Base-by-base conservation (phyloP, 2,329 filamentous ascomycete species). In the Diaporthe ampelina region DNA sequence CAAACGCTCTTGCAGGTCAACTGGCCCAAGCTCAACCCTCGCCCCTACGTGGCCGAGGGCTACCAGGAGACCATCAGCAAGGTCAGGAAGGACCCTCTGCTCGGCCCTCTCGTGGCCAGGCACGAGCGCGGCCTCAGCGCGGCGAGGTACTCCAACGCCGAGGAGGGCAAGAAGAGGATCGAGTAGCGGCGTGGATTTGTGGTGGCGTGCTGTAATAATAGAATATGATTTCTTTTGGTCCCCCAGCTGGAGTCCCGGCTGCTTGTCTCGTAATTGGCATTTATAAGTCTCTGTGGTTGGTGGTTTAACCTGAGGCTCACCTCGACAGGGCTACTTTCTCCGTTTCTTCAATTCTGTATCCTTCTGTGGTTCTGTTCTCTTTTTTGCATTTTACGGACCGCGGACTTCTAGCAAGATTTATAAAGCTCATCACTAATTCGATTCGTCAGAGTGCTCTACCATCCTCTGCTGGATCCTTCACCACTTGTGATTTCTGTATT, bases 151-250 rank as follows among this genome's bases (percentile, higher is more conserved):
- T 89, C 94, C 43, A 97, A 93, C 78, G 91, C 97, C 72, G 97
- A 99, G 83, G 97, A 99, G 85, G 97, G 97, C 70, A 99, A 99
- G 90, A 99, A 98, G 90, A 94, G 97, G 82, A 97, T 97, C 81
- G 97, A 99, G 82, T 95, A 90, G 78, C 76, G 3, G 7, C 10
- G 50, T 11, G 45, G 45, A 9, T n/a, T 48, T 48, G 29, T 24
- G 43, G 43, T 9, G 35, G 54, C 35, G 52, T 63, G 21, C 13
- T 74, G 67, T 65, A 67, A 57, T 43, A 74, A 58, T 74, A 74
- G 58, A 50, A 7, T 57, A 63, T 35, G 56, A 43, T 17, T 43
- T 59, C 57, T 19, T 68, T 69, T 52, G 4, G 50, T n/a, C 6
- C 26, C 61, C 11, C 29, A 24, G 10, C 32, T 70, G 56, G 56